Percentiles rank a stretch among this genome's conserved stretches.
phyloP scores from a whole-genome alignment of 768 basidiomycete genomes.

The Gymnopilus dilepis region DNA sequence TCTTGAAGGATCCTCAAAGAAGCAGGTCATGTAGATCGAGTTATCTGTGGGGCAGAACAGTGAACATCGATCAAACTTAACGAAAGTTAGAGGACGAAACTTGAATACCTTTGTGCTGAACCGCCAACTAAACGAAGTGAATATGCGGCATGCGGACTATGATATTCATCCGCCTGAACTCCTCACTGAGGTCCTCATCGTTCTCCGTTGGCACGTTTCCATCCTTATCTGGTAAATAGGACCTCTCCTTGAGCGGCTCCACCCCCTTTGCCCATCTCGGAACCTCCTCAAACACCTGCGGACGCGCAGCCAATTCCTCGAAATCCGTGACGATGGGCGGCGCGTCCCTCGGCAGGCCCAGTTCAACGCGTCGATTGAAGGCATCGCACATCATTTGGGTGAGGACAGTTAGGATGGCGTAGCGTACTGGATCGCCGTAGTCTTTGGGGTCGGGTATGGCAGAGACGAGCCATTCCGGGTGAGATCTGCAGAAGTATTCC shows the following conservation, averaged over 20 bases:
- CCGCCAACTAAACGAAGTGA: background rate
- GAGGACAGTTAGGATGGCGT: conserved; percentile 6
- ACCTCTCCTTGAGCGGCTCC: background rate
- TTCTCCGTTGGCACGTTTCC: too few species aligned
- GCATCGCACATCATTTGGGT: conserved; percentile 8
- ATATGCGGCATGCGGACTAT: background rate
- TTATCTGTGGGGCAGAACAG: too few species aligned
- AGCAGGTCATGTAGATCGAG: too few species aligned
- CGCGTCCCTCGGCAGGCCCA: conserved; percentile 11
- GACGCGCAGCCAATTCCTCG: conserved; percentile 10
- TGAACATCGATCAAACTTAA: too few species aligned
- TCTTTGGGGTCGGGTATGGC: background rate
- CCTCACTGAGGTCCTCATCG: too few species aligned
- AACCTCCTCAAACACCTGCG: conserved; percentile 2
- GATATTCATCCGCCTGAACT: too few species aligned
- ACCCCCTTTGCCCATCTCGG: conserved; percentile 10
- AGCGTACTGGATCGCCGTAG: background rate
- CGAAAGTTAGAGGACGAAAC: too few species aligned
- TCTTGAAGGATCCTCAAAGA: too few species aligned
- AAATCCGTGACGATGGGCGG: conserved; percentile 7
- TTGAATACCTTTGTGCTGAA: too few species aligned
- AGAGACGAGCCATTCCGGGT: background rate
- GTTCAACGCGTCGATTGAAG: conserved; percentile 8
- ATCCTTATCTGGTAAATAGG: too few species aligned
- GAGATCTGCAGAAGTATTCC: conserved; percentile 10